A percentile compares a stretch with the other conserved stretches of the same genome.
phyloP scores from a whole-genome alignment of 148 eudicot genomes.

The Camellia japonica region DNA sequence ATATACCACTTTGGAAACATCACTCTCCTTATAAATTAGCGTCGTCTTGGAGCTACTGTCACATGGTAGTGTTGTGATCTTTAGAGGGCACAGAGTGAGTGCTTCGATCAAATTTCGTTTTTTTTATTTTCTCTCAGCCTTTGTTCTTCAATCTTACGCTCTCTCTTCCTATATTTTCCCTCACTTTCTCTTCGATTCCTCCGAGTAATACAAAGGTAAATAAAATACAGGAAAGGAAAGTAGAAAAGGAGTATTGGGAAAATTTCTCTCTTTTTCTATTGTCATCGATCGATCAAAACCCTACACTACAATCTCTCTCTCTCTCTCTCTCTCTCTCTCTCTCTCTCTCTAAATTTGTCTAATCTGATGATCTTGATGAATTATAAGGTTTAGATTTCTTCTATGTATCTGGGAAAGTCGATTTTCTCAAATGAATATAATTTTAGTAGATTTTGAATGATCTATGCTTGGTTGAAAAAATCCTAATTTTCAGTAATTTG shows the following conservation, averaged over 20 bases:
- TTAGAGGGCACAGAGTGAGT: not conserved
- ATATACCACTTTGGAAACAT: too few relatives aligned
- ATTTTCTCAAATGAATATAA: not conserved
- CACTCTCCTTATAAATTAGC: too few relatives aligned
- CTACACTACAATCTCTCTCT: not conserved
- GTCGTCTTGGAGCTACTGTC: not conserved
- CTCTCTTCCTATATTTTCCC: not conserved
- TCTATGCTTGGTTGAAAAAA: not conserved
- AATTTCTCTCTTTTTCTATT: not conserved
- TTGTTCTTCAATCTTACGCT: not conserved
- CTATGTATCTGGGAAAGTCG: not conserved
- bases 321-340: not conserved
- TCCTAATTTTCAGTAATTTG: not conserved
- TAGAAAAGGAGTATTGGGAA: not conserved
- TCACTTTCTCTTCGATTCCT: not conserved
- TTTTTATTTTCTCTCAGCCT: not conserved
- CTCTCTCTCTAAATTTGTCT: not conserved
- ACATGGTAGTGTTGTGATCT: not conserved
- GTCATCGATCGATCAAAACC: not conserved
- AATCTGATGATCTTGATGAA: not conserved
- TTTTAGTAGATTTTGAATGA: not conserved
- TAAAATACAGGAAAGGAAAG: not conserved
- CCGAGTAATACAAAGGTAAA: not conserved
- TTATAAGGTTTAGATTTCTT: not conserved
- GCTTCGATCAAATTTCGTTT: not conserved